phyloP scores from a whole-genome alignment of 345 rosid genomes.

The Cardamine occulta region DNA sequence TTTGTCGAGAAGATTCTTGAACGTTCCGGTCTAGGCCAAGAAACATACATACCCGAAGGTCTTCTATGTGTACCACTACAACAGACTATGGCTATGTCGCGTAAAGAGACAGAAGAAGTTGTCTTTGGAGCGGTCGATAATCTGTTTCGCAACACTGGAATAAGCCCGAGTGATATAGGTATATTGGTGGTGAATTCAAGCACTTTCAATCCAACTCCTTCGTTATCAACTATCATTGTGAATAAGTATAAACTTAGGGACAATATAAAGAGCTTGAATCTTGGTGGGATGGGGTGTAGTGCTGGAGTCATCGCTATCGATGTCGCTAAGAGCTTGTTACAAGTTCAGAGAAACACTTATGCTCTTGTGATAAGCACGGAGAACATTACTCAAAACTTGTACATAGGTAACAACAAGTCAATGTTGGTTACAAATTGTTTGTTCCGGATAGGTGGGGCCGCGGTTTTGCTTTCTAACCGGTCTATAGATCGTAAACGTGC shows the following conservation, averaged over 20 bases:
- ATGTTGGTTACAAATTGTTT: constrained; percentile 67
- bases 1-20: constrained; percentile 43
- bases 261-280: constrained; percentile 39
- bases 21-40: constrained; percentile 48
- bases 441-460: constrained; percentile 62
- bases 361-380: constrained; percentile 68
- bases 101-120: constrained; percentile 44
- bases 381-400: constrained; percentile 56
- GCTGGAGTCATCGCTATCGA: constrained; percentile 46
- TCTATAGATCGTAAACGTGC: constrained; percentile 47
- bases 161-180: constrained; percentile 42
- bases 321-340: constrained; percentile 37
- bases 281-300: constrained; percentile 48
- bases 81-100: constrained; percentile 32
- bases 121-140: constrained; percentile 37
- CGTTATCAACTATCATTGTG: constrained; percentile 31
- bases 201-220: constrained; percentile 47
- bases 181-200: constrained; percentile 43
- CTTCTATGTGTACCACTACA: constrained; percentile 33
- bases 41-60: constrained; percentile 42
- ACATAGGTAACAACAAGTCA: constrained; percentile 56
- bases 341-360: constrained; percentile 57
- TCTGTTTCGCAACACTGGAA: constrained; percentile 33
- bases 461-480: constrained; percentile 58
- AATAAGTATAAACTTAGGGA: constrained; percentile 42